Conservation (phyloP, 1,139 yeast species). For the Scheffersomyces parashehatae region DNA sequence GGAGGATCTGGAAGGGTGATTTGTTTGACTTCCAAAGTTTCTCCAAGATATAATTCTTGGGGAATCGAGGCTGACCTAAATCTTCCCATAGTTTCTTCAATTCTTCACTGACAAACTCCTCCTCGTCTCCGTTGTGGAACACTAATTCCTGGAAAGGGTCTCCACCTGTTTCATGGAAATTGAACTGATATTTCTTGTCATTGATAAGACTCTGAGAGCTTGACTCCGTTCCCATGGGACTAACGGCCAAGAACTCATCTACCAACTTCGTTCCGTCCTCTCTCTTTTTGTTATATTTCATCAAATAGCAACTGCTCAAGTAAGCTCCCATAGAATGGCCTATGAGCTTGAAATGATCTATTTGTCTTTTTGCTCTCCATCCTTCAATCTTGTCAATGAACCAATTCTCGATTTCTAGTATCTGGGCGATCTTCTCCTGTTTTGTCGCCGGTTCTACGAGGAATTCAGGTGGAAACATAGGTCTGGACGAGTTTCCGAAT, state of each 20-base stretch:
- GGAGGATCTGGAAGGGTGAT: conserved; percentile 45
- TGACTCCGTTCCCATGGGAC: conserved; percentile 52
- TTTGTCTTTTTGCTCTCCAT: conserved; percentile 32
- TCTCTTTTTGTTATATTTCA: conserved; percentile 34
- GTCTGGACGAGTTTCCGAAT: conserved; percentile 47
- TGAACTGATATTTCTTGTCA: conserved; percentile 30
- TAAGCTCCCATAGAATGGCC: conserved; percentile 52
- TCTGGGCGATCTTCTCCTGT: conserved; percentile 30
- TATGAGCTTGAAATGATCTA: conserved; percentile 32
- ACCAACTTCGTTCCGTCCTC: conserved; percentile 17
- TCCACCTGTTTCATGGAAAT: conserved; percentile 25
- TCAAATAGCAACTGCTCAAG: conserved; percentile 38
- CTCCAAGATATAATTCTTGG: conserved; percentile 32
- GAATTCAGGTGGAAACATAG: conserved; percentile 36
- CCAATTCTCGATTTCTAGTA: conserved; percentile 42
- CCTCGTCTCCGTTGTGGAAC: conserved; percentile 9
- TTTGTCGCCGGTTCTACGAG: conserved; percentile 22
- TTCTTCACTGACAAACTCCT: conserved; percentile 20
- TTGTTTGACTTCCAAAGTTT: conserved; percentile 41
- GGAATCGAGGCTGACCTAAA: conserved; percentile 43
- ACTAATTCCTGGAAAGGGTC: conserved; percentile 21
- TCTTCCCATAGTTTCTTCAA: conserved; percentile 29
- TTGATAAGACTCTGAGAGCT: conserved; percentile 37
- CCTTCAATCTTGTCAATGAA: conserved; percentile 41
- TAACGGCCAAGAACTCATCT: conserved; percentile 33